A percentile compares a stretch with the other conserved stretches of the same genome.
Conservation (phyloP, 106 monocot genomes). For the Dactylorhiza incarnata region DNA sequence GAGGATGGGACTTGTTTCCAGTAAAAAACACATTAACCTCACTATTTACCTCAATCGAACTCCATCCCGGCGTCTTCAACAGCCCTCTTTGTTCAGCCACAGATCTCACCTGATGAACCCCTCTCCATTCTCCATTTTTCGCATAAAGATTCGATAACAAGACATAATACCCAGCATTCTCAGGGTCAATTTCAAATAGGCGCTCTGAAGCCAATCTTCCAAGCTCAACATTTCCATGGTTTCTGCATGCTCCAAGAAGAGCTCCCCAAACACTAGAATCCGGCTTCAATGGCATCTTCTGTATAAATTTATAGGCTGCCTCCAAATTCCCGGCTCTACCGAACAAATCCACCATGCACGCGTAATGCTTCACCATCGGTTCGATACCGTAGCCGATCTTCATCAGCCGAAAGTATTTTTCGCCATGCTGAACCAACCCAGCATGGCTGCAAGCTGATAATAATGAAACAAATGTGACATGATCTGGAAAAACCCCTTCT, state of each 20-base stretch:
- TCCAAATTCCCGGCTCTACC: conserved; percentile 39
- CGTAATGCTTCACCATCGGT: conserved; percentile 58
- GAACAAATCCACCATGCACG: conserved; percentile 77
- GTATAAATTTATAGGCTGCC: conserved; percentile 58
- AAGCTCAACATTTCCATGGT: conserved; percentile 61
- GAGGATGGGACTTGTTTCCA: conserved; percentile 54
- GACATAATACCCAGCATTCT: conserved; percentile 68
- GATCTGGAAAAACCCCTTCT: conserved; percentile 46
- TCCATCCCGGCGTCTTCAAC: conserved; percentile 73
- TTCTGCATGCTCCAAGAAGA: conserved; percentile 54
- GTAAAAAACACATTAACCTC: conserved; percentile 31
- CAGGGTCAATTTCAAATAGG: conserved; percentile 57
- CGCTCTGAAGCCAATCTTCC: conserved; percentile 35
- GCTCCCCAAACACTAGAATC: conserved; percentile 80
- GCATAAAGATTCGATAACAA: conserved; percentile 78
- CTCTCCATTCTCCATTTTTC: conserved; percentile 39
- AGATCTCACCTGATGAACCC: conserved; percentile 47
- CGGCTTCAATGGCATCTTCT: conserved; percentile 45
- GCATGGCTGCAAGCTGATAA: conserved; percentile 67
- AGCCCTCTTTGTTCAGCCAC: conserved; percentile 27
- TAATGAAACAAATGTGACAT: conserved; percentile 61
- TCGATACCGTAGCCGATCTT: conserved; percentile 31
- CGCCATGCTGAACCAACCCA: conserved; percentile 37
- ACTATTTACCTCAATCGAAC: conserved; percentile 56
- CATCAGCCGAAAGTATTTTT: conserved; percentile 40